Base-by-base conservation (phyloP, 768 basidiomycete species). In the Boletus barrowsii region DNA sequence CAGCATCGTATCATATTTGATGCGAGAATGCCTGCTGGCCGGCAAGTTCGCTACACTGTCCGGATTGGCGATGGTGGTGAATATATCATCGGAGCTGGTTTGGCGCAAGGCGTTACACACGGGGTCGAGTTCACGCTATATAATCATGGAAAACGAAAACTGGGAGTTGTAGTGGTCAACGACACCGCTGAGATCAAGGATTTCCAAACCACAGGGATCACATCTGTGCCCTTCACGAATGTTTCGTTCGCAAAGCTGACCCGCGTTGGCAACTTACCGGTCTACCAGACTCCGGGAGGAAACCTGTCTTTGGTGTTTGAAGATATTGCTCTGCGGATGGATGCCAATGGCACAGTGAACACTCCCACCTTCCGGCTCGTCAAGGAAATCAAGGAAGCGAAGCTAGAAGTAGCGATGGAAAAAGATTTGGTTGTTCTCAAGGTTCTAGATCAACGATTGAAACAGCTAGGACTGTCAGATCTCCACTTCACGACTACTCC, bases 1-100 rank as follows among this genome's bases (percentile, higher is more conserved):
- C 57, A 39, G 22, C n/a, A 55, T 35, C 67, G 70, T 8, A 48
- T 60, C 35, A 47, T 70, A n/a, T 71, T 71, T 43, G 47, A 69
- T 39, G 48, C 54, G 17, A 63, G 57, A 47, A 49, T 55, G 15
- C 39, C 59, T 14, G 56, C 49, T n/a, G 52, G 50, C 9, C 37
- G 52, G 22, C 53, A 54, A 7, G 53, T 53, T 37, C 49, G 54
- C 18, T 45, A 59, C 26, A 5, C 42, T 4, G 40, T 62, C 33
- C 17, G 26, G 3, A 10, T 13, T 14, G 10, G 24, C 1, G 7
- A 13, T 5, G 26, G 32, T 1, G 44, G 52, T 20, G 36, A 50
- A 47, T 63, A 53, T 47, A 40, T 68, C 35, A 32, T 71, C 11
- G 53, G 50, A 6, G 69, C 69, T 9, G 69, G 69, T n/a, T 45